Base-by-base conservation (phyloP, 129 eudicot species). In the Lactuca saligna region DNA sequence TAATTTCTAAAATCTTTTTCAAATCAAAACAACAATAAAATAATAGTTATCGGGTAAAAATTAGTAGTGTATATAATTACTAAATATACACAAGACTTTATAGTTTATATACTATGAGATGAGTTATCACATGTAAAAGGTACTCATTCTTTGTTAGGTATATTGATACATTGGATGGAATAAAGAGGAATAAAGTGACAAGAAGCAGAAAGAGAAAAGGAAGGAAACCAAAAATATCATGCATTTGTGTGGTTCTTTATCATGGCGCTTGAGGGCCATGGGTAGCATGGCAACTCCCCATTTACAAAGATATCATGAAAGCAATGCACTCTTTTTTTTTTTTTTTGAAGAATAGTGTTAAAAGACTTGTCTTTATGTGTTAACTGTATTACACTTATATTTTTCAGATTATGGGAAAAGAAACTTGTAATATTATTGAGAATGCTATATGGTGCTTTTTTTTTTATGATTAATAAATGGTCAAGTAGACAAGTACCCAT, bases 251-350 rank as follows among this genome's bases (percentile, higher is more conserved):
- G 51, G 51, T 46, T 46, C 4, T 46, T 46, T 46, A 46, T 46
- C 5, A 46, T 46, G 51, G 51, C 12, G 75, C 41, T 65, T 71
- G 63, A 59, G 82, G 82, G 80, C 87, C 83, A 77, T 57, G 51
- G 60, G 75, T 67, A 76, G 75, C 58, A 68, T 51, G 78, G 71
- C 70, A 78, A 56, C 71, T 53, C 58, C 42, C 76, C 82, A 77
- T 68, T 76, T 50, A 55, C 68, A 65, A 20, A 60, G 46, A 71
- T 68, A 78, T 73, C 56, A 83, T 83, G 73, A 75, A 54, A 72
- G 39, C 41, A 61, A 35, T 17, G 20, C 61, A 60, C 60, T 51
- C 33, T 8, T 72, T 42, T 42, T 42, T 42, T 42, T 34, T 20
- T 25, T 25, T 25, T 25, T 25, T 25, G 5, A 35, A 6, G 6